These are phyloP conservation scores for Saccharomycopsis sp. DNA, from an alignment of 805 yeast species.

Conservation along the genomic window DNA sequence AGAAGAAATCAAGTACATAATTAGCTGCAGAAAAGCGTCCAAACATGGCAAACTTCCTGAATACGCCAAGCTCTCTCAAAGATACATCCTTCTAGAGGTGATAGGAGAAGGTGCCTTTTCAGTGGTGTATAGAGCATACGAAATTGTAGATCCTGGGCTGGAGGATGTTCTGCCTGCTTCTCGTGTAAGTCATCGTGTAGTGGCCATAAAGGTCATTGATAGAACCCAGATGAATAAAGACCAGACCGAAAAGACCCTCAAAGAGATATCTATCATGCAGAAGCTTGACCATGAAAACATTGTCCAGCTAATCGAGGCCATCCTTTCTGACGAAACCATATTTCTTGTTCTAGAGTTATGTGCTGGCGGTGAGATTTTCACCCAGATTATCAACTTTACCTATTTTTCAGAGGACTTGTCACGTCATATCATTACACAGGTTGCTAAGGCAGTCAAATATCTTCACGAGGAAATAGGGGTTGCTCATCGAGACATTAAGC, in stretches of 20 bases:
- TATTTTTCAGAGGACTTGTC: slow-evolving; percentile 60
- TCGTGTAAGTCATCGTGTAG: slow-evolving; percentile 23
- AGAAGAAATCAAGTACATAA: background rate
- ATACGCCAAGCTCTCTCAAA: slow-evolving; percentile 26
- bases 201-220: slow-evolving; percentile 55
- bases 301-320: slow-evolving; percentile 57
- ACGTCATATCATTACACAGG: slow-evolving; percentile 57
- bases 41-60: slow-evolving; percentile 9
- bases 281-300: slow-evolving; percentile 58
- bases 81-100: slow-evolving; percentile 31
- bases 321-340: slow-evolving; percentile 54
- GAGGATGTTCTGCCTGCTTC: slow-evolving; percentile 21
- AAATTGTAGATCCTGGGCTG: slow-evolving; percentile 10
- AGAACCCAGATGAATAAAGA: slow-evolving; percentile 59
- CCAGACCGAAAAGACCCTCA: slow-evolving; percentile 63
- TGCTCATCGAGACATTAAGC: slow-evolving; percentile 79
- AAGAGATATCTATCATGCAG: slow-evolving; percentile 74
- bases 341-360: slow-evolving; percentile 68
- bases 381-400: slow-evolving; percentile 59
- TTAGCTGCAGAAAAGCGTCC: background rate
- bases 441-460: slow-evolving; percentile 58
- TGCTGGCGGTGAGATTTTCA: slow-evolving; percentile 72
- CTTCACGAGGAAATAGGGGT: slow-evolving; percentile 69
- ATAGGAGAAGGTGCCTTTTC: slow-evolving; percentile 91
- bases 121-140: slow-evolving; percentile 62